Evolutionary conservation across 768 basidiomycete species (phyloP).

Genomic region (Tricholoma matsutake): DNA sequence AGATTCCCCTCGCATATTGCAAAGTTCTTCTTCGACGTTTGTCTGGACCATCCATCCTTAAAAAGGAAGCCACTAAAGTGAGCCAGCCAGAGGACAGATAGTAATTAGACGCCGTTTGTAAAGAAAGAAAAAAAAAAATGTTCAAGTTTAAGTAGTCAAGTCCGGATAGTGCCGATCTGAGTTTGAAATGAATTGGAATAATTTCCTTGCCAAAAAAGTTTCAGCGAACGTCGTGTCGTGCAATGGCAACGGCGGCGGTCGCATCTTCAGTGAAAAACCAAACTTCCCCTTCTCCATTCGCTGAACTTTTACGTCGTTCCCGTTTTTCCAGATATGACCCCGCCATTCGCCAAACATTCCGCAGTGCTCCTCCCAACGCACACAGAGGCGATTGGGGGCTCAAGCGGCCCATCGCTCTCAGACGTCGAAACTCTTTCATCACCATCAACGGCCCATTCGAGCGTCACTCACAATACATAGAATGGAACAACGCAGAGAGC

Average conservation of each 20-base stretch:
- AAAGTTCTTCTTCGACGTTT: conserved; percentile 71
- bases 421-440: conserved; percentile 61
- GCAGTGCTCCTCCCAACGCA: conserved; percentile 63
- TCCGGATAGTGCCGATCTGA: conserved; percentile 19
- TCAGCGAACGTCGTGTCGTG: too few relatives aligned
- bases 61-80: conserved; percentile 30
- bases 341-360: conserved; percentile 73
- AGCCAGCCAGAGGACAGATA: conserved; percentile 55
- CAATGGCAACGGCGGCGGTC: conserved; percentile 22
- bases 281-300: conserved; percentile 65
- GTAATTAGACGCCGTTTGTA: conserved; percentile 79
- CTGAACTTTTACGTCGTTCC: conserved; percentile 74
- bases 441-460: conserved; percentile 62
- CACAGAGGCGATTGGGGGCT: conserved; percentile 83
- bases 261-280: conserved; percentile 4
- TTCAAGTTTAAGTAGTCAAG: conserved; percentile 28
- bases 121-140: conserved; percentile 8
- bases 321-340: conserved; percentile 82
- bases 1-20: conserved; percentile 40
- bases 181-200: conserved; percentile 14
- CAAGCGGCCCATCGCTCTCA: conserved; percentile 74
- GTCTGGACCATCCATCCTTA: conserved; percentile 83
- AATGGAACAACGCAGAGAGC: conserved; percentile 67
- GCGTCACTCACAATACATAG: conserved; percentile 69
- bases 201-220: conserved; percentile 4